A percentile compares a stretch with the other conserved stretches of the same genome.
phyloP scores from a whole-genome alignment of 495 filamentous ascomycete genomes.

The Parmelia sp. region DNA sequence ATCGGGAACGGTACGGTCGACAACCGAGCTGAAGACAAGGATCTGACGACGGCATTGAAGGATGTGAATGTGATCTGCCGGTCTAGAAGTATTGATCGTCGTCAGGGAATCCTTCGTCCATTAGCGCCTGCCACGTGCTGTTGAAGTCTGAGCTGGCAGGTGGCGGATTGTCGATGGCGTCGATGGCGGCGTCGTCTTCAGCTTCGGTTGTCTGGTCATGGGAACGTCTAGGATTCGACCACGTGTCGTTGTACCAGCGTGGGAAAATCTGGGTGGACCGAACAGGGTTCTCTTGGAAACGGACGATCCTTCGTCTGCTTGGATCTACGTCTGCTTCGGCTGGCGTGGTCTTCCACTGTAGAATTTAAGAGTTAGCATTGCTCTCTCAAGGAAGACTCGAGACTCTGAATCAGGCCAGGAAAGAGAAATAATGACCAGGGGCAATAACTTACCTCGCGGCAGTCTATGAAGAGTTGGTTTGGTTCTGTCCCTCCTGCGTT shows the following conservation, averaged over 20 bases:
- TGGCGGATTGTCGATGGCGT: not conserved
- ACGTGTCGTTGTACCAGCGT: not conserved
- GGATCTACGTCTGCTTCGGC: conserved; percentile 9
- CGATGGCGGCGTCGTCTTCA: conserved; percentile 2
- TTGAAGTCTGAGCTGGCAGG: not conserved
- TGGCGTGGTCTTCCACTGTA: conserved; percentile 5
- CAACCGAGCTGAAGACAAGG: not conserved
- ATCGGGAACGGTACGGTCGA: not conserved
- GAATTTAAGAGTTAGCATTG: too few relatives aligned
- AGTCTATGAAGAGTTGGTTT: too few relatives aligned
- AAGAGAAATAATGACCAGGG: too few relatives aligned
- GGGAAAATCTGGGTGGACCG: not conserved
- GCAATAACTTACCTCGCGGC: too few relatives aligned
- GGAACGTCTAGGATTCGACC: not conserved
- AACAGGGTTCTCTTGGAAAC: not conserved
- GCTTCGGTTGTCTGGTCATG: not conserved
- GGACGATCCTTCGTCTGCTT: not conserved
- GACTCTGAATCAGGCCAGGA: too few relatives aligned
- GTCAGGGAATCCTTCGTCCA: conserved; percentile 6
- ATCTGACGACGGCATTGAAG: not conserved
- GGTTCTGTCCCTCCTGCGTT: not conserved
- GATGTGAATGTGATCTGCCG: not conserved
- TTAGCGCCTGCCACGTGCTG: not conserved
- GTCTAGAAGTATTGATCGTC: not conserved
- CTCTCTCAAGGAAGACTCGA: too few relatives aligned